Conservation (phyloP, 2,329 filamentous ascomycete genomes). For the Aureobasidium sp. region DNA sequence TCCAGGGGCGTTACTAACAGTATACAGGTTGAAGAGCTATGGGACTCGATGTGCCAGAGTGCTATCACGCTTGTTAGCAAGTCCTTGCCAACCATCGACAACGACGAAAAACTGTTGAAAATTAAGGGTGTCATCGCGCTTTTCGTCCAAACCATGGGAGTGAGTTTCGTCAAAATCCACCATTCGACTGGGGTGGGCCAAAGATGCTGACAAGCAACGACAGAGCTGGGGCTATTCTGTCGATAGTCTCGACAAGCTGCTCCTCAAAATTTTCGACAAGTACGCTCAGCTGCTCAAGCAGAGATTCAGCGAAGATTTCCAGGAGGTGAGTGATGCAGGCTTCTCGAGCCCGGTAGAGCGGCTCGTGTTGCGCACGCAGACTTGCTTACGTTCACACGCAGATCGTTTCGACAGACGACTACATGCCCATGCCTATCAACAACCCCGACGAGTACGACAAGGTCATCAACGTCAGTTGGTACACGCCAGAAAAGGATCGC, state of each 20-base stretch:
- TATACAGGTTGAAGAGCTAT: conserved; percentile 80
- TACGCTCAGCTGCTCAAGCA: conserved; percentile 87
- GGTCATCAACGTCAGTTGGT: conserved; percentile 94
- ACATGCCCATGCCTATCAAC: conserved; percentile 98
- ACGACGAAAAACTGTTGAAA: conserved; percentile 84
- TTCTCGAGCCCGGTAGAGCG: not conserved
- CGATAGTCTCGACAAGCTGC: conserved; percentile 68
- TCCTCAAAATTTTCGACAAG: conserved; percentile 85
- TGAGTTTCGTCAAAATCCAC: conserved; percentile 32
- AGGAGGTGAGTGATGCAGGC: conserved; percentile 55
- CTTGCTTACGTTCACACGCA: conserved; percentile 19
- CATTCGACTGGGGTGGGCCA: not conserved
- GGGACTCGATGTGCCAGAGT: conserved; percentile 94
- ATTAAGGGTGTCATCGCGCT: conserved; percentile 88
- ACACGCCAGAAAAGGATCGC: conserved; percentile 68
- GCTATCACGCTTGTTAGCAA: conserved; percentile 75
- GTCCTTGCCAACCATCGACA: conserved; percentile 69
- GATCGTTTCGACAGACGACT: conserved; percentile 85
- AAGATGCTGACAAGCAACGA: conserved; percentile 14
- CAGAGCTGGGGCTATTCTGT: conserved; percentile 88
- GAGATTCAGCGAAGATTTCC: conserved; percentile 90
- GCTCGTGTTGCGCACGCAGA: not conserved
- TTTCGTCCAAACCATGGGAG: conserved; percentile 98
- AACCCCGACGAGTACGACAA: conserved; percentile 88
- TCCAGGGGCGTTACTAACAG: conserved; percentile 10